Evolutionary conservation across 2,329 filamentous ascomycete genomes (phyloP).

Genomic region (Fusarium caatingaense): DNA sequence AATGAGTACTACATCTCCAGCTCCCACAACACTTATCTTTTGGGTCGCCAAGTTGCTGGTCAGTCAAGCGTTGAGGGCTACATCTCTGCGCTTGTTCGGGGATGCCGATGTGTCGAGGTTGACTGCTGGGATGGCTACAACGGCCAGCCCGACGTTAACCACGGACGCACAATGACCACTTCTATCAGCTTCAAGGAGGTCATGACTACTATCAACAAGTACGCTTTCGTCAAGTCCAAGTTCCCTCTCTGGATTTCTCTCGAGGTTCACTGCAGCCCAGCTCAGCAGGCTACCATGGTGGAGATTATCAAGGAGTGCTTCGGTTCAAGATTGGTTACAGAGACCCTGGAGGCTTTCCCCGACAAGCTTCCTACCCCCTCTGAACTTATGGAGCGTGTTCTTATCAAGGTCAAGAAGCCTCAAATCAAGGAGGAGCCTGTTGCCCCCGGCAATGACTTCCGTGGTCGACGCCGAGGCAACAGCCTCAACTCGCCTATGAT

Average conservation of each 20-base stretch:
- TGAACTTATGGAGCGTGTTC: constrained; percentile 82
- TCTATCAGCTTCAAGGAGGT: constrained; percentile 91
- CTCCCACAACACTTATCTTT: constrained; percentile 97
- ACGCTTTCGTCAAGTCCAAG: constrained; percentile 87
- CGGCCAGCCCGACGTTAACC: constrained; percentile 88
- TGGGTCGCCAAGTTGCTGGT: constrained; percentile 89
- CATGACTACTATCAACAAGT: constrained; percentile 92
- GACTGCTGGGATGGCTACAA: constrained; percentile 97
- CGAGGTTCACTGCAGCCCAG: constrained; percentile 89
- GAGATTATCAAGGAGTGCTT: constrained; percentile 89
- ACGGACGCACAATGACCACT: constrained; percentile 89
- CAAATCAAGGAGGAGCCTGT: constrained; percentile 56
- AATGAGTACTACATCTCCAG: constrained; percentile 99
- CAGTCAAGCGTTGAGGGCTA: constrained; percentile 95
- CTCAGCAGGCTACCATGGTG: constrained; percentile 89
- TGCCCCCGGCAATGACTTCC: constrained; percentile 47
- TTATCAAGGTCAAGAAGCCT: constrained; percentile 95
- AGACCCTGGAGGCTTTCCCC: constrained; percentile 76
- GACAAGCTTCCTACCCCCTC: constrained; percentile 84
- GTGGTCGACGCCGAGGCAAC: constrained; percentile 67
- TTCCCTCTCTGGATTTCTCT: constrained; percentile 95
- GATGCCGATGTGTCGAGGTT: constrained; percentile 95
- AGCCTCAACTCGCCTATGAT: constrained; percentile 77
- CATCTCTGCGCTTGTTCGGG: constrained; percentile 85
- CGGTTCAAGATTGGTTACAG: constrained; percentile 79